phyloP scores from a whole-genome alignment of 371 early-diverging fungal species.

The Entomophthora muscae region DNA sequence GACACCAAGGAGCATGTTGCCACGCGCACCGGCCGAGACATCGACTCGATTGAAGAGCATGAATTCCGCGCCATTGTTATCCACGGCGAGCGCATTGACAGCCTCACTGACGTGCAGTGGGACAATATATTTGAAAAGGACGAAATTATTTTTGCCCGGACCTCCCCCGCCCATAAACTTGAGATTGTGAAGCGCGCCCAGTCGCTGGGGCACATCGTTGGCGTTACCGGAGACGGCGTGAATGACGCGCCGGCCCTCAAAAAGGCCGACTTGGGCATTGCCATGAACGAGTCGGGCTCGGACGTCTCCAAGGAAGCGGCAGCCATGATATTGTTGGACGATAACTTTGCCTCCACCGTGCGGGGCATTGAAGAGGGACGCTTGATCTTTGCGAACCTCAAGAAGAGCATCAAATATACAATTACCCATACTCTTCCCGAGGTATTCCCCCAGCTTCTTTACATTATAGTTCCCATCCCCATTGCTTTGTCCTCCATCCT shows the following conservation, averaged over 20 bases:
- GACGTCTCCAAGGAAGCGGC: conserved; percentile 98
- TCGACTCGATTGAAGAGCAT: conserved; percentile 42
- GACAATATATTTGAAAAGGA: conserved; percentile 64
- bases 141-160: conserved; percentile 84
- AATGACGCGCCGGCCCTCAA: conserved; percentile 85
- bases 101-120: conserved; percentile 69
- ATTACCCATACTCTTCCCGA: conserved; percentile 79
- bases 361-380: conserved; percentile 57
- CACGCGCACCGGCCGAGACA: conserved; percentile 30
- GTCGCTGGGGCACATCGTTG: conserved; percentile 72
- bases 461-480: conserved; percentile 77
- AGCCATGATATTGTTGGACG: conserved; percentile 89
- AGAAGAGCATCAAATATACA: conserved; percentile 85
- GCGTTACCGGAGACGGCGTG: conserved; percentile 88
- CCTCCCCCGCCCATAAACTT: conserved; percentile 79
- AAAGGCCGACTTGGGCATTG: conserved; percentile 92
- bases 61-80: conserved; percentile 78
- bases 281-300: conserved; percentile 87
- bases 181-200: conserved; percentile 73
- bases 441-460: conserved; percentile 63
- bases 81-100: conserved; percentile 73
- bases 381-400: conserved; percentile 84
- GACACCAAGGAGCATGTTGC: conserved; percentile 72
- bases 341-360: conserved; percentile 14
- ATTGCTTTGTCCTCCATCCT: conserved; percentile 62